Conservation (phyloP, 2,329 filamentous ascomycete genomes). For the Fusarium annulatum region DNA sequence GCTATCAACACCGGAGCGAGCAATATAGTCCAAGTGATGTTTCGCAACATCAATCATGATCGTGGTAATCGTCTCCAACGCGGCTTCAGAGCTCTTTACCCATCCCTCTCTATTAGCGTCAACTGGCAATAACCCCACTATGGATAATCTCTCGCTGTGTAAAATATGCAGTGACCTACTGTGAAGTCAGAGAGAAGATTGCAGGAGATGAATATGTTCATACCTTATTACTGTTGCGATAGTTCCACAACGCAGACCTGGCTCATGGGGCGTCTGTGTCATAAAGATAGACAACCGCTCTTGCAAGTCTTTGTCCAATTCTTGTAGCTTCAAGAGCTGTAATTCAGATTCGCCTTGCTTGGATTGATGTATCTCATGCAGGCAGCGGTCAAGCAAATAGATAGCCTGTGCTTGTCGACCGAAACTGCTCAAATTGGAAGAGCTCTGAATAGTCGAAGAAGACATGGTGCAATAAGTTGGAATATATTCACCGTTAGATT, state of each 20-base stretch:
- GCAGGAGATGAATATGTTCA: accelerated
- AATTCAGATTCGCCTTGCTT: accelerated
- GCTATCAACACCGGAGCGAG: accelerated
- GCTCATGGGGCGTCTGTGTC: background rate
- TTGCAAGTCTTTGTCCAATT: background rate
- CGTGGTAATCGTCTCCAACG: background rate
- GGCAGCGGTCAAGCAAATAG: background rate
- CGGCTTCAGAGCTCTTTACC: accelerated
- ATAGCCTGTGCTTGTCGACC: background rate
- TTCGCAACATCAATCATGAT: background rate
- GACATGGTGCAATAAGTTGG: background rate
- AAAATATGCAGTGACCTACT: accelerated
- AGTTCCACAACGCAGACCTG: accelerated
- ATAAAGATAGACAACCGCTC: background rate
- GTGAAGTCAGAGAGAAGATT: background rate
- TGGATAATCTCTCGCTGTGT: accelerated
- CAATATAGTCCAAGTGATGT: background rate
- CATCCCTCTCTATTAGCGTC: accelerated
- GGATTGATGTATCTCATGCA: accelerated
- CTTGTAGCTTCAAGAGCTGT: accelerated
- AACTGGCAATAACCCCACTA: accelerated
- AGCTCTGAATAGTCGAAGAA: accelerated
- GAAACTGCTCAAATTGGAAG: background rate
- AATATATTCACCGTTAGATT: background rate
- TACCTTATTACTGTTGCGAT: background rate